phyloP scores from a whole-genome alignment of 805 yeast genomes.

The Suhomyces vadensis region DNA sequence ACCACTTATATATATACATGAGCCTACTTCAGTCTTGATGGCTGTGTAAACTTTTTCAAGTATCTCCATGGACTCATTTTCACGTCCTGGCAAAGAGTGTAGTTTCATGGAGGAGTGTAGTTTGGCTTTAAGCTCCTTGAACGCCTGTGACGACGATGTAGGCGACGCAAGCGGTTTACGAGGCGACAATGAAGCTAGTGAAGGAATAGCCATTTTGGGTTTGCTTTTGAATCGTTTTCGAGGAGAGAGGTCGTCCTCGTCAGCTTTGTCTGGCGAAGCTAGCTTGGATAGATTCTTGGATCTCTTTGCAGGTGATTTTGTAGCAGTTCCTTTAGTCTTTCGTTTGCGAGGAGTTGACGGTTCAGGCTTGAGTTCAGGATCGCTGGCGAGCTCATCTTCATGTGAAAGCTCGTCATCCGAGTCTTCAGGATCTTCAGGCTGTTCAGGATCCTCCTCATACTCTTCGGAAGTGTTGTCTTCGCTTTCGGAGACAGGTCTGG shows the following conservation, averaged over 20 bases:
- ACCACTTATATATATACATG: constrained; percentile 89
- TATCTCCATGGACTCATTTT: constrained; percentile 72
- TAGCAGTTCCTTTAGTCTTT: constrained; percentile 26
- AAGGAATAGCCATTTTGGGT: constrained; percentile 18
- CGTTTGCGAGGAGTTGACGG: constrained; percentile 7
- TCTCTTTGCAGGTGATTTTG: constrained; percentile 16
- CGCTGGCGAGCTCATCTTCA: constrained; percentile 25
- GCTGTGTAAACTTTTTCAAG: constrained; percentile 71
- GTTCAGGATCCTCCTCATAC: background rate
- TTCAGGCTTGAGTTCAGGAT: background rate
- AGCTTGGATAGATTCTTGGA: background rate
- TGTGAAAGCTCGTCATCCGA: constrained; percentile 9
- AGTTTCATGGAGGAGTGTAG: constrained; percentile 47
- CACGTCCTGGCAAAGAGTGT: constrained; percentile 78
- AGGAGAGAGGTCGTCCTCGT: constrained; percentile 18
- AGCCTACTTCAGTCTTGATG: constrained; percentile 67
- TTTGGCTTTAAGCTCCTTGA: constrained; percentile 41
- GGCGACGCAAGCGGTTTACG: constrained; percentile 8
- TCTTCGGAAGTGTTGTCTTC: background rate
- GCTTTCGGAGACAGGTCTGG: background rate
- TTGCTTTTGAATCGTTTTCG: constrained; percentile 28
- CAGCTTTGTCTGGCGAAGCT: constrained; percentile 15
- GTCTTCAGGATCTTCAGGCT: background rate
- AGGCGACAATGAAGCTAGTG: constrained; percentile 21
- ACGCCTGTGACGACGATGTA: constrained; percentile 26